Evolutionary conservation across 169 alveolate genomes (phyloP).

Genomic region (Babesia caballi): DNA sequence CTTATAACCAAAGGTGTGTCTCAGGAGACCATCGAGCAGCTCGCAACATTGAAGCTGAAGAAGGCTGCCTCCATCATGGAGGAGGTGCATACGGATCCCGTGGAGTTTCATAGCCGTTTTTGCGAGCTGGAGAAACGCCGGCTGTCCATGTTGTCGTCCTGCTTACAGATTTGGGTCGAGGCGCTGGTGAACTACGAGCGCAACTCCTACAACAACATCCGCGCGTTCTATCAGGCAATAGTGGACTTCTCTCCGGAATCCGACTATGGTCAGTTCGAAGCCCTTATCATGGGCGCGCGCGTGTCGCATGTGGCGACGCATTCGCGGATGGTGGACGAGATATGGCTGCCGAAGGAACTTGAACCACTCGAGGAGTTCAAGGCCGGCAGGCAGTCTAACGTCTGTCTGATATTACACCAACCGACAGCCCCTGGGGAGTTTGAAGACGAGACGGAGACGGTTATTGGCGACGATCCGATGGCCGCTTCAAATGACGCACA

Average conservation of each 20-base stretch:
- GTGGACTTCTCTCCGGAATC: slow-evolving; percentile 51
- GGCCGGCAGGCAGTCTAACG: neutral
- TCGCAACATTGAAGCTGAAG: slow-evolving; percentile 6
- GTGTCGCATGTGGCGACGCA: neutral
- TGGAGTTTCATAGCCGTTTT: slow-evolving; percentile 41
- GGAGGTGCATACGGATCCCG: neutral
- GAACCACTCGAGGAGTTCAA: neutral
- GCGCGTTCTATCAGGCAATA: slow-evolving; percentile 28
- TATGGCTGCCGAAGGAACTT: slow-evolving; percentile 11
- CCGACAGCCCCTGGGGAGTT: neutral
- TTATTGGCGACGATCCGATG: neutral
- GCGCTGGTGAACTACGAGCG: slow-evolving; percentile 42
- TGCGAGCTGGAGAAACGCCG: slow-evolving; percentile 36
- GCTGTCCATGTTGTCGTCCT: slow-evolving; percentile 33
- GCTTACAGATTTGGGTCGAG: slow-evolving; percentile 52
- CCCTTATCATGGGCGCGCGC: slow-evolving; percentile 30
- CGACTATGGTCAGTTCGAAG: slow-evolving; percentile 40
- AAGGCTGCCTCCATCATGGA: neutral
- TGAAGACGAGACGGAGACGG: slow-evolving; percentile 18
- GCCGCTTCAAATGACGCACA: neutral
- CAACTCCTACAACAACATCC: slow-evolving; percentile 26
- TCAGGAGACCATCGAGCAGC: slow-evolving; percentile 4
- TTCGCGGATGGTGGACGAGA: slow-evolving; percentile 5
- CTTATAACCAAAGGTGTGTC: slow-evolving; percentile 17
- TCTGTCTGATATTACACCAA: neutral